phyloP scores from a whole-genome alignment of 2,329 filamentous ascomycete species.

The Cytospora chrysosperma region DNA sequence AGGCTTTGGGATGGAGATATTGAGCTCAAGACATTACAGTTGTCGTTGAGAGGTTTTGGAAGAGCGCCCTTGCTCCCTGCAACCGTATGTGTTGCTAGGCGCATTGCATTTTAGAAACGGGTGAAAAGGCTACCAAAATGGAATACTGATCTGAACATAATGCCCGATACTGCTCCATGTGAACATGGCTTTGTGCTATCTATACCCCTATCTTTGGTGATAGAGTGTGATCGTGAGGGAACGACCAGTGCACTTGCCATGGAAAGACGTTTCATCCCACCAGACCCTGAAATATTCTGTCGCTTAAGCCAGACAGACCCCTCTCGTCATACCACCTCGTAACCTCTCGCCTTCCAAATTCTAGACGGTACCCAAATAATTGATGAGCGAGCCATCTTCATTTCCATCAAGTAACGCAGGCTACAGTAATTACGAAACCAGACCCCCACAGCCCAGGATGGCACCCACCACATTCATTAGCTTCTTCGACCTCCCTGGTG shows the following conservation, averaged over 20 bases:
- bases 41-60: not conserved
- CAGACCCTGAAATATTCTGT: too few relatives aligned
- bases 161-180: not conserved
- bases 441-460: not conserved
- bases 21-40: not conserved
- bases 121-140: conserved; percentile 29
- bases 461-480: conserved; percentile 23
- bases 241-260: too few relatives aligned
- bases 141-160: conserved; percentile 20
- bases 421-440: not conserved
- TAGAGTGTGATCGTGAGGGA: too few relatives aligned
- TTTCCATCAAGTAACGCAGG: not conserved
- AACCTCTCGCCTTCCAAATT: not conserved
- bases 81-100: conserved; percentile 16
- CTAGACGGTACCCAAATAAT: not conserved
- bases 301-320: too few relatives aligned
- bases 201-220: too few relatives aligned
- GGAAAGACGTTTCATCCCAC: too few relatives aligned
- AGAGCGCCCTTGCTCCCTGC: not conserved
- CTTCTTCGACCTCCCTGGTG: conserved; percentile 33
- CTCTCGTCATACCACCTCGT: too few relatives aligned
- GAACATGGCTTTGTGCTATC: not conserved
- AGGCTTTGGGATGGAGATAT: not conserved
- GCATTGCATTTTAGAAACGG: conserved; percentile 32
- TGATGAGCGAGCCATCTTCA: too few relatives aligned